phyloP scores from a whole-genome alignment of 2,329 filamentous ascomycete species.

The Alternaria arbusti region DNA sequence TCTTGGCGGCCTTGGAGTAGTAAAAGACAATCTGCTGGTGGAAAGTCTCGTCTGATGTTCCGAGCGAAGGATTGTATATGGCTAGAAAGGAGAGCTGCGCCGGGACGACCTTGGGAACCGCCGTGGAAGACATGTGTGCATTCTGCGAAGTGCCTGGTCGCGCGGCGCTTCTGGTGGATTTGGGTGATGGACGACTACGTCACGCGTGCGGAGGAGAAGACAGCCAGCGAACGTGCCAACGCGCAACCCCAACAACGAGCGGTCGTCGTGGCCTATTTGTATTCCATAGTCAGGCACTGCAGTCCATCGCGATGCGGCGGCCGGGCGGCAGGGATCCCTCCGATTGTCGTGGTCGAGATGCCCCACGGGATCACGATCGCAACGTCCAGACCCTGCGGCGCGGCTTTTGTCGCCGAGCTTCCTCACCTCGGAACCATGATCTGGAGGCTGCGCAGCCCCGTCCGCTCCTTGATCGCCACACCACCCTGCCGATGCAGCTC shows the following conservation, averaged over 20 bases:
- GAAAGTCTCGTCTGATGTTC: slow-evolving; percentile 73
- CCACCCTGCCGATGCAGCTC: slow-evolving; percentile 18
- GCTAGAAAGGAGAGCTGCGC: slow-evolving; percentile 89
- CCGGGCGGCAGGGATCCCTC: background rate
- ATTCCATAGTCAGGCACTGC: slow-evolving; percentile 1
- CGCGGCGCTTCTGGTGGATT: slow-evolving; percentile 3
- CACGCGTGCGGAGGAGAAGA: slow-evolving; percentile 8
- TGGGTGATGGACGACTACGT: slow-evolving; percentile 8
- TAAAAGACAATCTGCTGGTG: slow-evolving; percentile 92
- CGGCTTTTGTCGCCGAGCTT: slow-evolving; percentile 9
- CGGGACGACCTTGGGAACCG: slow-evolving; percentile 62
- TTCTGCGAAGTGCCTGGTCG: slow-evolving; percentile 4
- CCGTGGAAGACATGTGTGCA: slow-evolving; percentile 34
- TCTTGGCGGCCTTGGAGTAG: slow-evolving; percentile 62
- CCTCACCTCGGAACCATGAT: slow-evolving; percentile 17
- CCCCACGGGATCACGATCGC: slow-evolving; percentile 16
- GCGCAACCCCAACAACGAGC: slow-evolving; percentile 1
- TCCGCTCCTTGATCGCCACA: slow-evolving; percentile 25
- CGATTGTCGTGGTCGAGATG: slow-evolving; percentile 10
- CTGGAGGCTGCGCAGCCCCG: slow-evolving; percentile 22
- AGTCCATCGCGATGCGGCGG: slow-evolving; percentile 3
- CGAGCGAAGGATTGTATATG: slow-evolving; percentile 91
- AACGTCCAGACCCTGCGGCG: slow-evolving; percentile 1
- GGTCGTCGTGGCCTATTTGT: slow-evolving; percentile 8
- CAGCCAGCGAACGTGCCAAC: background rate